Percentiles rank a stretch among this genome's conserved stretches.
These are phyloP conservation scores for Talaromyces piceae DNA, from an alignment of 2,329 filamentous ascomycete genomes.

Conservation along the genomic window DNA sequence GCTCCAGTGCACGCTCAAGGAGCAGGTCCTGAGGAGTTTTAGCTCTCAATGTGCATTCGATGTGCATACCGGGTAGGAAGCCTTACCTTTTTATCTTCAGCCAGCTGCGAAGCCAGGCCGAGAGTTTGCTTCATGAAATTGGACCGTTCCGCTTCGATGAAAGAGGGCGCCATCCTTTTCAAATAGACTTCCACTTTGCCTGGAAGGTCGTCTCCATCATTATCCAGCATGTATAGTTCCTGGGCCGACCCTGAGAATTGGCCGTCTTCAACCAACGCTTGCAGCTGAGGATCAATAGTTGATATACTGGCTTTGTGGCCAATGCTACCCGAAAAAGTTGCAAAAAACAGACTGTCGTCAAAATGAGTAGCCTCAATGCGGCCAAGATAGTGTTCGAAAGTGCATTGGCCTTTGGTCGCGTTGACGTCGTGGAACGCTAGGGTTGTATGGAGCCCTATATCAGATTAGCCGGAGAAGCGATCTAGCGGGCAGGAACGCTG, in stretches of 20 bases:
- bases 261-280: slow-evolving; percentile 33
- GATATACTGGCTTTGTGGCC: slow-evolving; percentile 31
- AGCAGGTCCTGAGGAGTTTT: slow-evolving; percentile 38
- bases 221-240: slow-evolving; percentile 43
- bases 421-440: slow-evolving; percentile 46
- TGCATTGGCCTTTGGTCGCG: slow-evolving; percentile 41
- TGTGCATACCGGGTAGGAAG: neutral
- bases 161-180: slow-evolving; percentile 40
- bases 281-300: slow-evolving; percentile 33
- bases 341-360: slow-evolving; percentile 40
- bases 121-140: slow-evolving; percentile 46
- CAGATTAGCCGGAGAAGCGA: neutral
- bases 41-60: slow-evolving; percentile 6
- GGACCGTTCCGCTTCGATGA: slow-evolving; percentile 44
- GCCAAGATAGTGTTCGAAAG: slow-evolving; percentile 42
- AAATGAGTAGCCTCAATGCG: slow-evolving; percentile 53
- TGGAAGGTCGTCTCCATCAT: slow-evolving; percentile 43
- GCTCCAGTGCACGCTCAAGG: slow-evolving; percentile 45
- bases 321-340: slow-evolving; percentile 40
- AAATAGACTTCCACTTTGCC: slow-evolving; percentile 49
- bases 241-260: slow-evolving; percentile 30
- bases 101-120: slow-evolving; percentile 30
- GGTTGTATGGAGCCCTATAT: slow-evolving; percentile 41
- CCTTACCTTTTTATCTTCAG: slow-evolving; percentile 32
- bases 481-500: neutral